phyloP scores from a whole-genome alignment of 2,329 filamentous ascomycete species.

The Alternaria consortialis region DNA sequence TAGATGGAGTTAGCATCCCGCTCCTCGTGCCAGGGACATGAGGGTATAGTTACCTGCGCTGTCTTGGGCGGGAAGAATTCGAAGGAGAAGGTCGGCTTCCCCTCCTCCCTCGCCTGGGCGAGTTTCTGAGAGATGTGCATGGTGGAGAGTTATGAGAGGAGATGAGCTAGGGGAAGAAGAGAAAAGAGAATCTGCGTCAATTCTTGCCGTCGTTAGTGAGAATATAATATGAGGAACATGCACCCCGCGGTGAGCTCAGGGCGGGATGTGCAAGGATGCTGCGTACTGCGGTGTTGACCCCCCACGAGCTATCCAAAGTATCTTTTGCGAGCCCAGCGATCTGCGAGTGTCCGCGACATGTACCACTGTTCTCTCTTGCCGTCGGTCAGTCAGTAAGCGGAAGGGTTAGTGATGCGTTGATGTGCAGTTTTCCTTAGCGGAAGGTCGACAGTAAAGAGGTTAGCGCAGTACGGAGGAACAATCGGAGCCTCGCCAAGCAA shows the following conservation, averaged over 20 bases:
- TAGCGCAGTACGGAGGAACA: constrained; percentile 30
- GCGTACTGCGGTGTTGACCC: constrained; percentile 21
- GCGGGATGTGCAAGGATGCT: constrained; percentile 34
- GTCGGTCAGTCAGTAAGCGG: constrained; percentile 1
- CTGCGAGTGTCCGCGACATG: constrained; percentile 65
- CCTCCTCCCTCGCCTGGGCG: constrained; percentile 77
- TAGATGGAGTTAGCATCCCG: constrained; percentile 26
- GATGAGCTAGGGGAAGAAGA: constrained; percentile 9
- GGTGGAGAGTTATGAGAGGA: constrained; percentile 48
- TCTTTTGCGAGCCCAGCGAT: constrained; percentile 58
- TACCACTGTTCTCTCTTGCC: constrained; percentile 41
- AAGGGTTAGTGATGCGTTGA: constrained; percentile 23
- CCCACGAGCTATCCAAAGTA: constrained; percentile 54
- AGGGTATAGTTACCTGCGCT: constrained; percentile 64
- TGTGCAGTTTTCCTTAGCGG: constrained; percentile 32
- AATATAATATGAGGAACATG: constrained; percentile 14
- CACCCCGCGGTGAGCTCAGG: constrained; percentile 31
- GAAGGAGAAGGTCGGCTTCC: constrained; percentile 93
- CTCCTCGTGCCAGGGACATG: background rate
- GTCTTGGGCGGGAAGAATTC: constrained; percentile 99
- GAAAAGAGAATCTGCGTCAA: constrained; percentile 6
- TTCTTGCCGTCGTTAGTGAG: constrained; percentile 12
- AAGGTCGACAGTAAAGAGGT: constrained; percentile 19
- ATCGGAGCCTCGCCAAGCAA: constrained; percentile 29
- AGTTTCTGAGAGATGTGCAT: constrained; percentile 99